Evolutionary conservation across 768 basidiomycete genomes (phyloP), one percentile per base, ranked within the genome.

Genomic region (Psilocybe cyanescens): DNA sequence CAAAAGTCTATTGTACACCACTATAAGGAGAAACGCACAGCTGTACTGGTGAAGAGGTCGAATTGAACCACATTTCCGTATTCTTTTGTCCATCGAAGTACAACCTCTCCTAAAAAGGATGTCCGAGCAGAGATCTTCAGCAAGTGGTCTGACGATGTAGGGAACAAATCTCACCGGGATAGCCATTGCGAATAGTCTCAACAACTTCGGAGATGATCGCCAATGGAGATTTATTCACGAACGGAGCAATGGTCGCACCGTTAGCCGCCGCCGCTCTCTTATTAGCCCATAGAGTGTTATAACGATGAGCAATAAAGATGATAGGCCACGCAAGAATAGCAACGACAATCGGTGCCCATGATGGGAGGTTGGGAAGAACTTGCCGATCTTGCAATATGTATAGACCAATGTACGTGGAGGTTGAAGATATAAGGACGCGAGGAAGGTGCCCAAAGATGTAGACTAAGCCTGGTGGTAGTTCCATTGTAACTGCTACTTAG

Each of bases 31-130:
- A 31, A 50, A 65, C 68, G 28, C 57, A 78, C 79, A 41, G 74
- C 63, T 55, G 73, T 69, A 60, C 76, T 74, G 3, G 71, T 68
- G 35, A 76, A 51, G 17, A 76, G 45, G 35, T 68, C 68, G 39
- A 77, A 57, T 50, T 70, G 69, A 57, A 70, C 76, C 0, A 73
- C 74, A 51, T 74, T 71, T 33, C 79, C 79, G 61, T 77, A 75
- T 28, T 71, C 48, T 48, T 70, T 31, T 3, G 67, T 55, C 71
- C 73, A 73, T 5, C 66, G 61, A 28, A 58, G 57, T 47, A 77
- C 55, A 8, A 28, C 49, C 14, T 65, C 61, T 30, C 51, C 68
- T 62, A 2, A 5, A 17, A 14, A 29, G 24, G n/a, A 17, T 2
- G 11, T 12, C 11, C 33, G 33, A 5, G 37, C 31, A 30, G 46